Conservation (phyloP, 139 green algal species). For the Asterochloris erici region DNA sequence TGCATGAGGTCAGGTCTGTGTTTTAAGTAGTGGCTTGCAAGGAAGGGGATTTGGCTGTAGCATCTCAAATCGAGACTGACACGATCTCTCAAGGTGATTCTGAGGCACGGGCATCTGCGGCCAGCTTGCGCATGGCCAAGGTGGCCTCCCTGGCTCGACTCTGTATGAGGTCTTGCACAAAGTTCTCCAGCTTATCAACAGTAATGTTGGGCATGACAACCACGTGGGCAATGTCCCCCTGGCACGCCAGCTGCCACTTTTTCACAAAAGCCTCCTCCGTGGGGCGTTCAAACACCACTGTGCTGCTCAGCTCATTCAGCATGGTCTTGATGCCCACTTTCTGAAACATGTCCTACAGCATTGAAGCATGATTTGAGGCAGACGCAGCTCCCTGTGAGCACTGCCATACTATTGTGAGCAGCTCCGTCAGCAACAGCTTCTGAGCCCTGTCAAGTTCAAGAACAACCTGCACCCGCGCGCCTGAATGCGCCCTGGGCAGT, state of each 20-base stretch:
- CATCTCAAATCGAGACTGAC: neutral
- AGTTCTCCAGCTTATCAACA: constrained; percentile 85
- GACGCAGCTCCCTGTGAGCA: no score
- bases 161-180: constrained; percentile 76
- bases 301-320: constrained; percentile 91
- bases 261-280: constrained; percentile 79
- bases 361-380: no score
- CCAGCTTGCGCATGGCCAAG: constrained; percentile 2
- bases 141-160: constrained; percentile 3
- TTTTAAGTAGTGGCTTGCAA: no score
- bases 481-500: no score
- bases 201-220: constrained; percentile 98
- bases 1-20: no score
- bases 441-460: no score
- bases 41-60: neutral
- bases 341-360: constrained; percentile 62
- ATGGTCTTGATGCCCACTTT: constrained; percentile 75
- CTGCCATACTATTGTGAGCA: no score
- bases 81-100: neutral
- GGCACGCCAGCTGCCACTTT: constrained; percentile 96
- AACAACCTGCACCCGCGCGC: no score
- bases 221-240: constrained; percentile 90
- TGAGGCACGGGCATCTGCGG: constrained; percentile 2
- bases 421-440: no score
- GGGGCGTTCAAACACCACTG: constrained; percentile 93